These are phyloP conservation scores for Coniochaeta sp. DNA, from an alignment of 2,329 filamentous ascomycete genomes.

Conservation along the genomic window DNA sequence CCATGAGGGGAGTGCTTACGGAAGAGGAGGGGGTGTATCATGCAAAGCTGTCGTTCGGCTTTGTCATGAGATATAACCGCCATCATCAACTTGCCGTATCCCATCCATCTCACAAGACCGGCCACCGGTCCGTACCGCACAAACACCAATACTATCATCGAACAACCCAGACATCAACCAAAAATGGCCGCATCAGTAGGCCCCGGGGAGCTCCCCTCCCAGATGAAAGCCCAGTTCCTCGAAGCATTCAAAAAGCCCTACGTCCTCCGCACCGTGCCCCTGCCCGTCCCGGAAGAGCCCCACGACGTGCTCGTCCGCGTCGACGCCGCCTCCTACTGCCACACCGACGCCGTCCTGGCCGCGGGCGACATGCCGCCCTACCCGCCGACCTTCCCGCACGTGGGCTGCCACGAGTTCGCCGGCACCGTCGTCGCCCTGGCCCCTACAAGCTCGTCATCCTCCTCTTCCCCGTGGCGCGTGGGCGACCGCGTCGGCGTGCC, in stretches of 20 bases:
- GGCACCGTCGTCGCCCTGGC: slow-evolving; percentile 30
- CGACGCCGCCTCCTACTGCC: slow-evolving; percentile 38
- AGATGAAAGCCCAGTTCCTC: slow-evolving; percentile 32
- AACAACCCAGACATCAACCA: background rate
- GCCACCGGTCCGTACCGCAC: background rate
- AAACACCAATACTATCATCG: background rate
- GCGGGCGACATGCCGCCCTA: slow-evolving; percentile 18
- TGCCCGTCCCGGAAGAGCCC: slow-evolving; percentile 20
- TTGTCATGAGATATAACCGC: background rate
- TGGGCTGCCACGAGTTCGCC: slow-evolving; percentile 37
- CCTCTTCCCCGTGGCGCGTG: slow-evolving; percentile 7
- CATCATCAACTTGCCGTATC: background rate
- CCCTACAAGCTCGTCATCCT: slow-evolving; percentile 1
- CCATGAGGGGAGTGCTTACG: background rate
- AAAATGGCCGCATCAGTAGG: background rate
- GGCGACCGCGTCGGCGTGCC: slow-evolving; percentile 31
- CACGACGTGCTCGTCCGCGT: slow-evolving; percentile 37
- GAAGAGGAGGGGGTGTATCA: background rate
- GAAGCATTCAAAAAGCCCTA: slow-evolving; percentile 33
- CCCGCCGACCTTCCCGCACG: slow-evolving; percentile 31
- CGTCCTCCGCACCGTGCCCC: slow-evolving; percentile 23
- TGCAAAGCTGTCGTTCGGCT: too few species aligned
- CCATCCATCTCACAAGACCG: background rate
- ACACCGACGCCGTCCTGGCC: slow-evolving; percentile 26
- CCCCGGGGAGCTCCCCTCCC: slow-evolving; percentile 5